A percentile compares a stretch with the other conserved stretches of the same genome.
Conservation (phyloP, 495 filamentous ascomycete species). For the Aspergillus heteromorphus region DNA sequence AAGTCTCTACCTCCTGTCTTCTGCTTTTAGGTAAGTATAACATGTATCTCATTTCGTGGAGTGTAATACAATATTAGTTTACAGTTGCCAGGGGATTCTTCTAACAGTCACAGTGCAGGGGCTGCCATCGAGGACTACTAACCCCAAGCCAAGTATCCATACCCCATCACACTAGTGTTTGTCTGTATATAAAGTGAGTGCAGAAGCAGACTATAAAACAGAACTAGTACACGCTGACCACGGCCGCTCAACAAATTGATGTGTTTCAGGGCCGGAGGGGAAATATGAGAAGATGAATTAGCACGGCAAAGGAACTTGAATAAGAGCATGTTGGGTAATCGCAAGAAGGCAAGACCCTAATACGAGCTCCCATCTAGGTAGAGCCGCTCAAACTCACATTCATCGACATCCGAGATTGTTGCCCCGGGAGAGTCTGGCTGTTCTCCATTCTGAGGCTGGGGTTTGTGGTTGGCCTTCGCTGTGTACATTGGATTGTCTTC, state of each 20-base stretch:
- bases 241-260: neutral
- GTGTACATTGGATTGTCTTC: conserved; percentile 19
- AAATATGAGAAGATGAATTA: neutral
- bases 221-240: neutral
- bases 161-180: neutral
- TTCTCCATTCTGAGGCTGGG: conserved; percentile 9
- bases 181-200: neutral
- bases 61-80: neutral
- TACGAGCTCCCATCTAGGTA: conserved; percentile 28
- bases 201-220: neutral
- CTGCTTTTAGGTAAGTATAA: neutral
- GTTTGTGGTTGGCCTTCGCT: neutral
- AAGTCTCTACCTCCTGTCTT: neutral
- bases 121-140: too few species aligned
- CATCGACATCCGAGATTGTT: conserved; percentile 30
- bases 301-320: neutral
- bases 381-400: conserved; percentile 26
- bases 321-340: neutral
- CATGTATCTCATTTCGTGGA: neutral
- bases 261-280: neutral
- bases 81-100: neutral
- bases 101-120: neutral
- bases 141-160: neutral
- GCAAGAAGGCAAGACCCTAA: conserved; percentile 6
- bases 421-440: conserved; percentile 24